Evolutionary conservation across 768 basidiomycete genomes (phyloP), one percentile per base, ranked within the genome.

Genomic region (Nidula microcarpa): DNA sequence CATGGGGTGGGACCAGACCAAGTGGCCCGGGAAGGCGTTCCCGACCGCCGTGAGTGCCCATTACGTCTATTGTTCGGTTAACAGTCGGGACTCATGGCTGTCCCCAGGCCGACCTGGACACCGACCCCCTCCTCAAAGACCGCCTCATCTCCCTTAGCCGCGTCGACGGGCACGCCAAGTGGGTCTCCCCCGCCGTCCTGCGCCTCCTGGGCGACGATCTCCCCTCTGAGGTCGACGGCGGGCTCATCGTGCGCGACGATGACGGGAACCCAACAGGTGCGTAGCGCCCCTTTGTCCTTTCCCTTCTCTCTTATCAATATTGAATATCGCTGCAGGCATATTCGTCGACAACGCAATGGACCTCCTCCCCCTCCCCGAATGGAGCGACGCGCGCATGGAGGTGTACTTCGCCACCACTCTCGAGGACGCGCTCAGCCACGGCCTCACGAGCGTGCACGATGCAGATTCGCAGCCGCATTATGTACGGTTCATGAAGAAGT

Each of bases 1-100:
- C 9, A 81, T 88, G 74, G 95, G 95, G 4, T 98, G 95, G 94
- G 91, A 98, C 62, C 94, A 98, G 68, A 96, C 89, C 1, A 76
- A 79, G 53, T 92, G 89, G 89, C 57, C 76, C 6, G 75, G 72
- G 9, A 66, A 73, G 7, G 63, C 74, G 18, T 94, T 92, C 57
- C 93, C 93, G 2, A 84, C 78, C 33, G 85, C 89, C 1, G 92
- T 91, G 60, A 30, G 77, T 63, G 10, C 33, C 9, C 14, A 18
- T 13, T 5, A 34, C 2, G 36, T 46, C 58, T 8, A 0, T 32
- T 0, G 8, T 5, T 53, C 50, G 44, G 1, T 16, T 9, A 23
- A 23, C 23, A 23, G 23, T 23, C 23, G 23, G 23, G 23, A 6
- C 18, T 47, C 4, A 33, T 53, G 8, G 53, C 17, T 23, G 49